These are phyloP conservation scores for Cadophora sp. DNA, from an alignment of 2,329 filamentous ascomycete species.

Conservation along the genomic window DNA sequence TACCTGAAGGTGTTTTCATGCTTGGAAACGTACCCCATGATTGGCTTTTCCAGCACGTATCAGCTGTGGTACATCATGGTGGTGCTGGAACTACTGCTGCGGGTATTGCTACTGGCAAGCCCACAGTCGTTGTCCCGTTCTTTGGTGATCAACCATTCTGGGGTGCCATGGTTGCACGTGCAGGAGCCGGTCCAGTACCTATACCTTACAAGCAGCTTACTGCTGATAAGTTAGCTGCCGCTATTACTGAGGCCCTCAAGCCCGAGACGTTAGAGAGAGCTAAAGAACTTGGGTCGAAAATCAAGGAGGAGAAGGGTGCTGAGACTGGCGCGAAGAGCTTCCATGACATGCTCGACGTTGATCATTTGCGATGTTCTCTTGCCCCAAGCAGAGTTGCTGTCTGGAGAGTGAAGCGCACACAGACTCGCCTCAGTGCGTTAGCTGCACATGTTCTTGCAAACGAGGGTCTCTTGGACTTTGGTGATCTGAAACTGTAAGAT, in stretches of 20 bases:
- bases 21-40: constrained; percentile 87
- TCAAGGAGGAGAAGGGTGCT: constrained; percentile 69
- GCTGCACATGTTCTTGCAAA: constrained; percentile 74
- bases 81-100: constrained; percentile 88
- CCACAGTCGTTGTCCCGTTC: constrained; percentile 85
- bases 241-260: constrained; percentile 66
- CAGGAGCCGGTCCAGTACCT: constrained; percentile 74
- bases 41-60: constrained; percentile 84
- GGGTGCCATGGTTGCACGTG: constrained; percentile 76
- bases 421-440: constrained; percentile 72
- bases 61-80: constrained; percentile 85
- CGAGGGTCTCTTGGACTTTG: constrained; percentile 68
- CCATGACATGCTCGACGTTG: constrained; percentile 71
- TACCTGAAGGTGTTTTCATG: constrained; percentile 83
- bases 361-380: constrained; percentile 73
- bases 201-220: constrained; percentile 74
- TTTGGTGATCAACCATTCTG: constrained; percentile 88
- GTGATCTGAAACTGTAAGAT: constrained; percentile 74
- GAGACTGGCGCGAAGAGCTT: constrained; percentile 71
- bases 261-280: constrained; percentile 65
- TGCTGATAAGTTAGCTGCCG: constrained; percentile 67
- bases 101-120: constrained; percentile 80
- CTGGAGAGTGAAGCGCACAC: constrained; percentile 75
- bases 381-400: constrained; percentile 72
- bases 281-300: constrained; percentile 59